Percentiles rank a stretch among this genome's conserved stretches.
phyloP scores from a whole-genome alignment of 768 basidiomycete genomes.

The Boletus rubescentipes region DNA sequence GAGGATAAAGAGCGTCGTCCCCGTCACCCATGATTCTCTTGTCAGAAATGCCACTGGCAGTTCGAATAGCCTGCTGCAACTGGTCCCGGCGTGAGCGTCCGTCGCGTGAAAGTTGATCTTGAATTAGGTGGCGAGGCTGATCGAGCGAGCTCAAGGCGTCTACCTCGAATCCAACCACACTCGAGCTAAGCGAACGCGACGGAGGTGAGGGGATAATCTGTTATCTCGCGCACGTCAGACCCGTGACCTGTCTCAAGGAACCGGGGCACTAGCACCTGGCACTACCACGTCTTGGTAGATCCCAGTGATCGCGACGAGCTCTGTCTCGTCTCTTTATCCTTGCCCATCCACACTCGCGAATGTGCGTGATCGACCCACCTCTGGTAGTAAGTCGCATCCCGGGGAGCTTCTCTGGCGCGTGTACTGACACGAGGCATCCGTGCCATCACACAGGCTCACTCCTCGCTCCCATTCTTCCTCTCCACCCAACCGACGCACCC shows the following conservation, averaged over 20 bases:
- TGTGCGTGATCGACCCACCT: constrained; percentile 8
- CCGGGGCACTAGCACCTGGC: no score
- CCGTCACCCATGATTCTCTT: neutral
- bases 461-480: constrained; percentile 22
- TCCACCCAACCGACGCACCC: constrained; percentile 18
- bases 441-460: constrained; percentile 40
- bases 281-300: neutral
- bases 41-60: no score
- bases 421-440: constrained; percentile 55
- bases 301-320: constrained; percentile 6
- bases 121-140: constrained; percentile 3
- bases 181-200: neutral
- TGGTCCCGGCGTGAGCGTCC: constrained; percentile 1
- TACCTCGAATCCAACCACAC: neutral
- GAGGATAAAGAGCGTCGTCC: neutral
- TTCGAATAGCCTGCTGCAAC: no score
- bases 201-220: neutral
- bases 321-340: neutral
- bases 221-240: constrained; percentile 3
- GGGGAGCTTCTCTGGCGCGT: constrained; percentile 40
- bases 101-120: constrained; percentile 8
- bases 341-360: constrained; percentile 15
- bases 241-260: constrained; percentile 5
- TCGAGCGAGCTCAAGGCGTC: neutral
- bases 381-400: constrained; percentile 15